Conservation (phyloP, 345 rosid genomes). For the Melaleuca quinquenervia region DNA sequence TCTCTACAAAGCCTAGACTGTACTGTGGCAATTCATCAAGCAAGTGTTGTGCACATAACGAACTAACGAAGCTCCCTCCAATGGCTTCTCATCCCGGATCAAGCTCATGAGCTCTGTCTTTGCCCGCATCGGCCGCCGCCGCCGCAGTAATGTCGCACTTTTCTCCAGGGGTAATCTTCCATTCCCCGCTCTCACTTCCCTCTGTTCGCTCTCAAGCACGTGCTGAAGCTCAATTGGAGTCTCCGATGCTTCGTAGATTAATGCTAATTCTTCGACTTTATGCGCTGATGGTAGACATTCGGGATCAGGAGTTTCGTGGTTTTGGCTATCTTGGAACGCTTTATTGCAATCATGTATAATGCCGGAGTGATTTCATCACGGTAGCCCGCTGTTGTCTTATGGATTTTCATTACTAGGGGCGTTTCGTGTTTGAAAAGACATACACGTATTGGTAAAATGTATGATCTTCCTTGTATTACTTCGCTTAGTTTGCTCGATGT, state of each 20-base stretch:
- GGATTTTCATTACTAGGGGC: neutral
- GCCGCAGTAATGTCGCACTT: slow-evolving; percentile 16
- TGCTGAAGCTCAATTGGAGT: neutral
- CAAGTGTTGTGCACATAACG: slow-evolving; percentile 9
- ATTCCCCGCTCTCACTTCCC: neutral
- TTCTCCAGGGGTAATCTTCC: slow-evolving; percentile 19
- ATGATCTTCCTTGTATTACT: neutral
- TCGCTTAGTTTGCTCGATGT: neutral
- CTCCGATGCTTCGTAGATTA: neutral
- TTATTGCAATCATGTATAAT: neutral
- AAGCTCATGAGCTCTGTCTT: slow-evolving; percentile 58
- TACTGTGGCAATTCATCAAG: slow-evolving; percentile 32
- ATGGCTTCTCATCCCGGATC: neutral
- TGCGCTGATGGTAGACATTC: neutral
- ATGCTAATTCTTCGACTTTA: neutral
- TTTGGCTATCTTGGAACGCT: neutral
- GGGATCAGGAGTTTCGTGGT: neutral
- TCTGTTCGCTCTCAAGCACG: neutral
- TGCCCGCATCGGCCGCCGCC: slow-evolving; percentile 36
- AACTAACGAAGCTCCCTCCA: neutral
- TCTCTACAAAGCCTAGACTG: neutral
- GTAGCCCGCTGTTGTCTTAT: neutral
- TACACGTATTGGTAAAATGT: neutral
- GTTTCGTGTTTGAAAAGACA: neutral
- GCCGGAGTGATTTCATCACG: neutral